Percentiles rank a stretch among this genome's conserved stretches.
phyloP scores from a whole-genome alignment of 2,329 filamentous ascomycete genomes.

The Aspergillus sp. region DNA sequence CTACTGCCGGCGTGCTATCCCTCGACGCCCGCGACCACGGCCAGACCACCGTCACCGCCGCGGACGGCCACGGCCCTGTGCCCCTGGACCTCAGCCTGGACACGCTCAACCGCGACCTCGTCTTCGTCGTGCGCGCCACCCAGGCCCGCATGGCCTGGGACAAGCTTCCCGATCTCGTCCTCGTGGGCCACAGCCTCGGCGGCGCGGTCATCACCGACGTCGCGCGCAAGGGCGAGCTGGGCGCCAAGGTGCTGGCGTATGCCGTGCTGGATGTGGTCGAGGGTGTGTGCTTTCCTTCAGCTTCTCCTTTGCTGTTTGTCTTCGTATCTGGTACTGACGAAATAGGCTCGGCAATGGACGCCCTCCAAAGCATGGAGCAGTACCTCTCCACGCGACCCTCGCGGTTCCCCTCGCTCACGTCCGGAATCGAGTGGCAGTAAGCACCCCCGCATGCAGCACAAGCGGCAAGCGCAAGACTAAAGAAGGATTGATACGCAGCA shows the following conservation, averaged over 20 bases:
- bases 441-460: slow-evolving; percentile 17
- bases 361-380: slow-evolving; percentile 87
- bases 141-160: slow-evolving; percentile 70
- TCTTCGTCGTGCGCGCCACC: slow-evolving; percentile 67
- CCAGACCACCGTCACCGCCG: slow-evolving; percentile 48
- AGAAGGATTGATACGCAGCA: slow-evolving; percentile 44
- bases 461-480: neutral
- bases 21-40: slow-evolving; percentile 87
- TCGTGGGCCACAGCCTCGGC: slow-evolving; percentile 90
- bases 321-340: too few species aligned
- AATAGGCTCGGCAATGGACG: slow-evolving; percentile 82
- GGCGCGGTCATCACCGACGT: slow-evolving; percentile 87
- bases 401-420: slow-evolving; percentile 72
- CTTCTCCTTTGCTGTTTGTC: neutral
- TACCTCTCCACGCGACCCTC: slow-evolving; percentile 80
- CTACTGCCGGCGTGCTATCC: slow-evolving; percentile 78
- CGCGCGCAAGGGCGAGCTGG: slow-evolving; percentile 66
- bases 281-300: slow-evolving; percentile 38
- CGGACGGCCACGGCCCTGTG: slow-evolving; percentile 29
- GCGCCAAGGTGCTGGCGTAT: slow-evolving; percentile 72
- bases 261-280: slow-evolving; percentile 94
- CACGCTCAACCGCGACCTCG: slow-evolving; percentile 71
- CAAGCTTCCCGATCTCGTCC: slow-evolving; percentile 68
- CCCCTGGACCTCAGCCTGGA: slow-evolving; percentile 67
- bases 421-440: slow-evolving; percentile 88